phyloP scores from a whole-genome alignment of 2,329 filamentous ascomycete genomes.

The Venturia carpophila region DNA sequence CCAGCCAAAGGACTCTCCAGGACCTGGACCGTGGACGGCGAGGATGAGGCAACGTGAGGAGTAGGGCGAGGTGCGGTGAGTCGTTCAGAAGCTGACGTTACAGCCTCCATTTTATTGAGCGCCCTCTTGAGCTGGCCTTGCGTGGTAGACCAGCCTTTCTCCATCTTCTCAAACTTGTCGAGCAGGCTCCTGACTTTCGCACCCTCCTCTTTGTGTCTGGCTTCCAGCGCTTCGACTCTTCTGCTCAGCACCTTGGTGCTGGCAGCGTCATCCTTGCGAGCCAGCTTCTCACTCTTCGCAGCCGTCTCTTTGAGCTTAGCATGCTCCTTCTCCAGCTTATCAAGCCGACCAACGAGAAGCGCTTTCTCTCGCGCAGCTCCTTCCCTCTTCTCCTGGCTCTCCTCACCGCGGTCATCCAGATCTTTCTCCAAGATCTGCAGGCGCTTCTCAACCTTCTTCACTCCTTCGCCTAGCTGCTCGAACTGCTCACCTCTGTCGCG shows the following conservation, averaged over 20 bases:
- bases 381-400: slow-evolving; percentile 11
- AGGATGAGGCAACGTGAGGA: slow-evolving; percentile 5
- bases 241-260: not conserved
- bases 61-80: not conserved
- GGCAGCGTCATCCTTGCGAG: slow-evolving; percentile 4
- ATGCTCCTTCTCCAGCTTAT: not conserved
- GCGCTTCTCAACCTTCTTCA: not conserved
- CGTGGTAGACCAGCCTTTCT: slow-evolving; percentile 9
- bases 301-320: not conserved
- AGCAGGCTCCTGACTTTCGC: not conserved
- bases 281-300: slow-evolving; percentile 8
- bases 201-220: not conserved
- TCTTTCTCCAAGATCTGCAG: not conserved
- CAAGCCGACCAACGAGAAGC: not conserved
- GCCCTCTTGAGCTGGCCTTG: not conserved
- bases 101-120: not conserved
- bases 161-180: slow-evolving; percentile 7
- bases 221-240: slow-evolving; percentile 8
- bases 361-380: not conserved
- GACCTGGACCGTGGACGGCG: not conserved
- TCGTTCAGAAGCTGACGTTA: not conserved
- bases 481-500: slow-evolving; percentile 6
- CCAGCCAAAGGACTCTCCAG: slow-evolving; percentile 3
- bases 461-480: slow-evolving; percentile 3
- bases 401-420: not conserved